Base-by-base conservation (phyloP, 768 basidiomycete genomes). In the Dentipellis fragilis region DNA sequence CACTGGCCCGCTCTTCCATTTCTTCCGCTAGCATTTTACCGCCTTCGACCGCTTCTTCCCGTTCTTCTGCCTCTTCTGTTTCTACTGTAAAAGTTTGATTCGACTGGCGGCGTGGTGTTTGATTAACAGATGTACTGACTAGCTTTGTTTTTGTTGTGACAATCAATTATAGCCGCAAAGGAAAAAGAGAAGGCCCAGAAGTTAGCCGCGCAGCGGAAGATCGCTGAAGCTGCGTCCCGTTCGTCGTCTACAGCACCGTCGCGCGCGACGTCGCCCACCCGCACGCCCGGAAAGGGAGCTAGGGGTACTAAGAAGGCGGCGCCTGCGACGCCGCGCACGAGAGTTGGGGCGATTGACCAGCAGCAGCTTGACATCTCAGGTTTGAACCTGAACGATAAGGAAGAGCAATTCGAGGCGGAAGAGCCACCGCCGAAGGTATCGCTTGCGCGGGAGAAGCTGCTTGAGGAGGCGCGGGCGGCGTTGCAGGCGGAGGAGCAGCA, bases 101-200 rank as follows among this genome's bases (percentile, higher is more conserved):
- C 29, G 29, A 69, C 70, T 55, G 60, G 66, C 57, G 54, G 54
- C 57, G 58, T 62, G 50, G 52, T 55, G 58, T 52, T 35, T 52
- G 52, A 57, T 52, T 56, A 53, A 54, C 52, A 51, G 57, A 68
- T 69, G 67, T 70, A 67, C 70, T 70, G 64, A 69, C 67, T 63
- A 61, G 55, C 14, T 2, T 16, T 45, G 29, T 49, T 49, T 55
- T 52, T 49, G 59, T 50, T 62, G 49, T 61, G 46, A 61, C 64
- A 65, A 64, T 62, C 66, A 29, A 57, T 62, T 65, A 58, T 77
- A 92, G 88, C 83, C 66, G 83, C 84, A 61, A 85, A 81, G 73
- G 86, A 89, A 72, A 84, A 80, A 68, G 87, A 89, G 69, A 90
- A 85, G 68, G 80, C 81, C 11, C 75, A 81, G 65, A 89, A 81